These are phyloP conservation scores for Flammula alnicola DNA, from an alignment of 1,284 basidiomycete species.

Conservation along the genomic window DNA sequence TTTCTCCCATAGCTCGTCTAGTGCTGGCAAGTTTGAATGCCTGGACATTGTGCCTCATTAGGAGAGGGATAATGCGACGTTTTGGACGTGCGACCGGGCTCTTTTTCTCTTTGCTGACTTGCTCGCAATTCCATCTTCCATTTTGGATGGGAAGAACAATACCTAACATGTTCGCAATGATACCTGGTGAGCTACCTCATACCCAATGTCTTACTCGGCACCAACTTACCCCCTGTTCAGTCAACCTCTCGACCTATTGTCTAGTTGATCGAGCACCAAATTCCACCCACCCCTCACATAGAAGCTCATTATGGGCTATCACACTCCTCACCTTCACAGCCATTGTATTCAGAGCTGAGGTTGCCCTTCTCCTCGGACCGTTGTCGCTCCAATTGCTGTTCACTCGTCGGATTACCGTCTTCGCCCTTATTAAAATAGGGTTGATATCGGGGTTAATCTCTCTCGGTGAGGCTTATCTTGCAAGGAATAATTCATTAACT, in stretches of 20 bases:
- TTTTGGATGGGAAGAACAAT: conserved; percentile 94
- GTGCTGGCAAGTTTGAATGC: conserved; percentile 74
- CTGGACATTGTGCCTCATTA: conserved; percentile 65
- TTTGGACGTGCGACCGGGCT: conserved; percentile 65
- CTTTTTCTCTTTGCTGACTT: conserved; percentile 71
- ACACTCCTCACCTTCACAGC: conserved; percentile 68
- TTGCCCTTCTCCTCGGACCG: conserved; percentile 70
- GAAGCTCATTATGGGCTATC: conserved; percentile 43
- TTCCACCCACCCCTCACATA: conserved; percentile 41
- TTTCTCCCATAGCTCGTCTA: conserved; percentile 69
- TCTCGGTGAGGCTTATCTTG: conserved; percentile 51
- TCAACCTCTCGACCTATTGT: conserved; percentile 66
- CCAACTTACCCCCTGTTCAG: too few relatives aligned
- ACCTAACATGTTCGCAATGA: conserved; percentile 92
- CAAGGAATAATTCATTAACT: background rate
- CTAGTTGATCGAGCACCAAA: conserved; percentile 55
- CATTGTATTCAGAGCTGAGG: conserved; percentile 83
- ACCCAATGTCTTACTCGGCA: background rate
- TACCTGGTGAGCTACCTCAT: conserved; percentile 63
- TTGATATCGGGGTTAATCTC: conserved; percentile 57
- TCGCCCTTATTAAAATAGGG: conserved; percentile 55
- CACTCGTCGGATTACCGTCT: conserved; percentile 47
- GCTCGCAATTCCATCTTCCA: conserved; percentile 88
- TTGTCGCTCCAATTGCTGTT: conserved; percentile 63
- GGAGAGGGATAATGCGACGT: conserved; percentile 62